phyloP scores from a whole-genome alignment of 2,329 filamentous ascomycete genomes.

The Xylaria sp. region DNA sequence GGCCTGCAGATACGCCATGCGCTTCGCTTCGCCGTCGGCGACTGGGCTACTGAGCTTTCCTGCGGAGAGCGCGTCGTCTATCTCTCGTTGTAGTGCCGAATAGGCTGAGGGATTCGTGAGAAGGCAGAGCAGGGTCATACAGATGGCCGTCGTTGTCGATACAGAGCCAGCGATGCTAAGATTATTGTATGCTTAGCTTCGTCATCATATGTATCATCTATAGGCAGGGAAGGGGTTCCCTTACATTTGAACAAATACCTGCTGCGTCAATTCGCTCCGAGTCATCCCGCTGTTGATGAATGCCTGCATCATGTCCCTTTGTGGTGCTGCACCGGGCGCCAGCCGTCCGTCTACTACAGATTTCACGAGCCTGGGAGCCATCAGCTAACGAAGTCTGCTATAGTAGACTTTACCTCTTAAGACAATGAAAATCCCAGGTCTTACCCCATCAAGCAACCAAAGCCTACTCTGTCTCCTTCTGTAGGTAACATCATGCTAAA shows the following conservation, averaged over 20 bases:
- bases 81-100: constrained; percentile 38
- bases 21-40: constrained; percentile 45
- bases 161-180: constrained; percentile 43
- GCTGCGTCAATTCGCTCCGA: constrained; percentile 52
- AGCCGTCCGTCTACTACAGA: constrained; percentile 46
- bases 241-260: constrained; percentile 56
- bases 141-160: constrained; percentile 44
- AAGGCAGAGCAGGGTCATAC: constrained; percentile 45
- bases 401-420: not conserved
- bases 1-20: constrained; percentile 53
- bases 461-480: constrained; percentile 53
- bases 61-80: constrained; percentile 33
- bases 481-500: constrained; percentile 51
- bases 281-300: constrained; percentile 54
- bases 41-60: constrained; percentile 47
- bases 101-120: constrained; percentile 42
- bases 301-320: constrained; percentile 55
- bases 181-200: not conserved
- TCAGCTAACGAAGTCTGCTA: not conserved
- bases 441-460: constrained; percentile 55
- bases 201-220: not conserved
- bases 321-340: constrained; percentile 41
- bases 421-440: constrained; percentile 26
- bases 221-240: not conserved
- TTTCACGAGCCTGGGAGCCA: constrained; percentile 45